Evolutionary conservation across 2,329 filamentous ascomycete species (phyloP).

Genomic region (Herpotrichia juniperi): DNA sequence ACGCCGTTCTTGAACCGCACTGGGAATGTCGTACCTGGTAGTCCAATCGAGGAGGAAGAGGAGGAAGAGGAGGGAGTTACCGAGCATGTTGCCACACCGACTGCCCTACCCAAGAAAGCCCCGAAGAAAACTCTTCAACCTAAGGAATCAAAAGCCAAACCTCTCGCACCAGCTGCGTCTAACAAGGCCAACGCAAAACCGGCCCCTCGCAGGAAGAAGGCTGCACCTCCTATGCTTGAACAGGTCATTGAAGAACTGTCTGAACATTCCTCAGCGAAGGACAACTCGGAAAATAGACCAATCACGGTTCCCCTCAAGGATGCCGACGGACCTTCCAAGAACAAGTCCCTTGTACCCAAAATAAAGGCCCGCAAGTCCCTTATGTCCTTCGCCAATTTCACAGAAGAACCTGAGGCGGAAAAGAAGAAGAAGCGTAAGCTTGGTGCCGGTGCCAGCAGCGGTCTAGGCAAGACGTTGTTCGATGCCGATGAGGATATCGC

Average conservation of each 20-base stretch:
- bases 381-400: conserved; percentile 52
- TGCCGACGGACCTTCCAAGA: conserved; percentile 29
- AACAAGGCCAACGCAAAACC: conserved; percentile 54
- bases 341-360: conserved; percentile 35
- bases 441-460: conserved; percentile 56
- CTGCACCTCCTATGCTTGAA: conserved; percentile 45
- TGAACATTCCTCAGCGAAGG: conserved; percentile 43
- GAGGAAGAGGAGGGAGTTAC: conserved; percentile 29
- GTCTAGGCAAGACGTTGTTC: conserved; percentile 70
- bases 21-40: conserved; percentile 61
- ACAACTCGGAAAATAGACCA: conserved; percentile 46
- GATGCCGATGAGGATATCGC: conserved; percentile 60
- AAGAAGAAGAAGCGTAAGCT: conserved; percentile 71
- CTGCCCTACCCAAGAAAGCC: conserved; percentile 35
- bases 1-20: conserved; percentile 89
- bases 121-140: conserved; percentile 29
- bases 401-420: conserved; percentile 45
- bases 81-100: conserved; percentile 36
- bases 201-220: conserved; percentile 45
- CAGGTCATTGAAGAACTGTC: conserved; percentile 52
- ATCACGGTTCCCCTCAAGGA: conserved; percentile 43
- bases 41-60: conserved; percentile 44
- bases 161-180: conserved; percentile 51
- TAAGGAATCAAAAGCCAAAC: conserved; percentile 48
- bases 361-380: conserved; percentile 55